Conservation (phyloP, 2,329 filamentous ascomycete species). For the Ascochyta rabiei region DNA sequence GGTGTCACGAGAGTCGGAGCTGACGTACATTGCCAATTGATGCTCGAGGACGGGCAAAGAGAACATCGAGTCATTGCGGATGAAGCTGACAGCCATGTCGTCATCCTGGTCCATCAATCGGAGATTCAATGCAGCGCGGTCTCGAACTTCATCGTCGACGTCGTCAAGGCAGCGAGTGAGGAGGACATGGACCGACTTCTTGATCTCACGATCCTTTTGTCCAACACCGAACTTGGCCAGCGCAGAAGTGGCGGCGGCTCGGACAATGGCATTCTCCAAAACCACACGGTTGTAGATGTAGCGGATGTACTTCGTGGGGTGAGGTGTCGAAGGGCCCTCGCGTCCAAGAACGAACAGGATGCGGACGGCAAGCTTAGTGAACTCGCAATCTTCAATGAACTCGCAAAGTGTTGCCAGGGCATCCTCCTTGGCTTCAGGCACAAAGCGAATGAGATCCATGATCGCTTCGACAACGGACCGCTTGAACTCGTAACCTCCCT, state of each 20-base stretch:
- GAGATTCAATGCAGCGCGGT: constrained; percentile 91
- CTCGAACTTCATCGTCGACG: constrained; percentile 95
- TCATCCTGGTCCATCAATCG: constrained; percentile 90
- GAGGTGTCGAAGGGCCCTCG: constrained; percentile 92
- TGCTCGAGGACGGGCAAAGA: constrained; percentile 95
- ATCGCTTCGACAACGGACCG: constrained; percentile 97
- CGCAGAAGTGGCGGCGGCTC: constrained; percentile 93
- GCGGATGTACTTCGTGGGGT: constrained; percentile 97
- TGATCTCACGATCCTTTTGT: constrained; percentile 95
- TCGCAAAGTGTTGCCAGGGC: constrained; percentile 95
- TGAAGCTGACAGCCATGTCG: constrained; percentile 82
- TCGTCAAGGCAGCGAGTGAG: constrained; percentile 94
- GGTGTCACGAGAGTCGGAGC: constrained; percentile 83
- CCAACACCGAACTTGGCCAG: constrained; percentile 94
- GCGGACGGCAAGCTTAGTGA: constrained; percentile 94
- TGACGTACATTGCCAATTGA: constrained; percentile 96
- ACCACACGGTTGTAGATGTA: constrained; percentile 99
- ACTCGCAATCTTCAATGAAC: constrained; percentile 99
- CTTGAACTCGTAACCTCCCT: constrained; percentile 99
- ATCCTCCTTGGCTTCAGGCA: constrained; percentile 81
- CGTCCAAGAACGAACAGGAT: constrained; percentile 92
- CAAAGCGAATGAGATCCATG: constrained; percentile 99
- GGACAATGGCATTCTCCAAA: constrained; percentile 92
- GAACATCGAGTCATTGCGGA: constrained; percentile 97
- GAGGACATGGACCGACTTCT: constrained; percentile 91